phyloP scores from a whole-genome alignment of 768 basidiomycete species.

The Leccinum sublutescens region DNA sequence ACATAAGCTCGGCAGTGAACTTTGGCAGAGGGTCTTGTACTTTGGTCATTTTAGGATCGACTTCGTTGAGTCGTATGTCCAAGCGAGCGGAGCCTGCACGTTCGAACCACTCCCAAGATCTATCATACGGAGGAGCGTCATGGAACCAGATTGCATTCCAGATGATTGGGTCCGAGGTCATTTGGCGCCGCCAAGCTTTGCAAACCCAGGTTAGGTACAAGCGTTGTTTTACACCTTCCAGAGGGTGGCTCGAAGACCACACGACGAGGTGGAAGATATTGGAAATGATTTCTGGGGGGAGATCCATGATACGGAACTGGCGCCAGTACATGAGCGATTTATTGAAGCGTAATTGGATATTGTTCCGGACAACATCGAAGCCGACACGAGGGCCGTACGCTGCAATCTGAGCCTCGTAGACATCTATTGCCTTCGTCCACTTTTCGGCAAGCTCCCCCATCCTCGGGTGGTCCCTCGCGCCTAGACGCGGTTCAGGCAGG shows the following conservation, averaged over 20 bases:
- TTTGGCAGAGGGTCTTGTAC: slow-evolving; percentile 25
- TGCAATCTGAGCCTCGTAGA: slow-evolving; percentile 21
- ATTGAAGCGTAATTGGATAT: slow-evolving; percentile 19
- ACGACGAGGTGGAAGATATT: slow-evolving; percentile 61
- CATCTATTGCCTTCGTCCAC: slow-evolving; percentile 18
- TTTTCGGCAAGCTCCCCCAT: slow-evolving; percentile 4
- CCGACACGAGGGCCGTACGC: slow-evolving; percentile 20
- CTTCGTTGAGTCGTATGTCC: slow-evolving; percentile 61
- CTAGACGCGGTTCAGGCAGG: slow-evolving; percentile 18
- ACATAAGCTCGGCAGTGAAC: slow-evolving; percentile 45
- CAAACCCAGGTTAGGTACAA: slow-evolving; percentile 59
- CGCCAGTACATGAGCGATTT: slow-evolving; percentile 34
- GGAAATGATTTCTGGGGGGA: slow-evolving; percentile 64
- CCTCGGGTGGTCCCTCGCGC: neutral
- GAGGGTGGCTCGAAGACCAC: slow-evolving; percentile 47
- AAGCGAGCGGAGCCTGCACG: slow-evolving; percentile 54
- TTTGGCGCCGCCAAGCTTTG: slow-evolving; percentile 49
- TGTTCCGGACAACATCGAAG: slow-evolving; percentile 10
- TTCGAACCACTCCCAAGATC: slow-evolving; percentile 55
- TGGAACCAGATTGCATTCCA: slow-evolving; percentile 71
- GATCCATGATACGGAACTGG: slow-evolving; percentile 56
- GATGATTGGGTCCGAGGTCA: slow-evolving; percentile 47
- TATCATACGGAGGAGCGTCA: slow-evolving; percentile 47
- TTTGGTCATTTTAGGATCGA: slow-evolving; percentile 24
- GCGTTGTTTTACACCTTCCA: slow-evolving; percentile 38